These are phyloP conservation scores for Zymoseptoria crescenta DNA, from an alignment of 2,329 filamentous ascomycete genomes.

Conservation along the genomic window DNA sequence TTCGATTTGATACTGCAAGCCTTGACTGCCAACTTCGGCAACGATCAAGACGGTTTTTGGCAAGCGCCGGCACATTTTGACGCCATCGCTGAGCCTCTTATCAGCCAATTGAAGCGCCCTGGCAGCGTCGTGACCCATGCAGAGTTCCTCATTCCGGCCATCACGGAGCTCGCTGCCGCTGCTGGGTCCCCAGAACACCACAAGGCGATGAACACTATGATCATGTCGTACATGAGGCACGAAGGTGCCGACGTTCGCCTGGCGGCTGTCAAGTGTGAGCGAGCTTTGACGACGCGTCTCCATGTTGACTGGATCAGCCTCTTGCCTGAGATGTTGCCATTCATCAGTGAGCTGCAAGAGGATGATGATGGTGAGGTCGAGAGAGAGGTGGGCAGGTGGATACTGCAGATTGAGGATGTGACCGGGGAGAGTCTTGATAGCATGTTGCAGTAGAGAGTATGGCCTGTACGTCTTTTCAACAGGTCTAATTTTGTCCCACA, in stretches of 20 bases:
- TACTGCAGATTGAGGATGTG: conserved; percentile 78
- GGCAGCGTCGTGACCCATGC: conserved; percentile 40
- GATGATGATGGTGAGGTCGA: conserved; percentile 94
- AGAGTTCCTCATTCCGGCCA: conserved; percentile 56
- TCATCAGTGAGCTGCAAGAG: conserved; percentile 91
- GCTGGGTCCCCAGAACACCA: conserved; percentile 83
- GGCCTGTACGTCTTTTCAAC: background rate
- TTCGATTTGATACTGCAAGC: conserved; percentile 64
- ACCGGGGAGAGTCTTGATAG: conserved; percentile 84
- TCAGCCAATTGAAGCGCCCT: conserved; percentile 48
- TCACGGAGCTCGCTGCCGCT: conserved; percentile 71
- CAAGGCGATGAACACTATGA: conserved; percentile 72
- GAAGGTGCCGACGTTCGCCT: conserved; percentile 65
- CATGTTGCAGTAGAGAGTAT: conserved; percentile 54
- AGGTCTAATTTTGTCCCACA: conserved; percentile 14
- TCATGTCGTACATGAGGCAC: conserved; percentile 72
- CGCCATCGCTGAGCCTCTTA: conserved; percentile 60
- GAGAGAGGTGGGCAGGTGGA: conserved; percentile 81
- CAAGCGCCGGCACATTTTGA: conserved; percentile 82
- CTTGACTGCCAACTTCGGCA: conserved; percentile 67
- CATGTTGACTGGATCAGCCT: conserved; percentile 91
- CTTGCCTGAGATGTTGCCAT: conserved; percentile 90
- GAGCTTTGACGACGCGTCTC: conserved; percentile 58
- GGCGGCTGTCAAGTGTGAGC: conserved; percentile 74
- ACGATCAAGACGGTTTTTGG: conserved; percentile 94